Evolutionary conservation across 2,329 filamentous ascomycete genomes (phyloP).

Genomic region (Coleophoma eucalyptorum): DNA sequence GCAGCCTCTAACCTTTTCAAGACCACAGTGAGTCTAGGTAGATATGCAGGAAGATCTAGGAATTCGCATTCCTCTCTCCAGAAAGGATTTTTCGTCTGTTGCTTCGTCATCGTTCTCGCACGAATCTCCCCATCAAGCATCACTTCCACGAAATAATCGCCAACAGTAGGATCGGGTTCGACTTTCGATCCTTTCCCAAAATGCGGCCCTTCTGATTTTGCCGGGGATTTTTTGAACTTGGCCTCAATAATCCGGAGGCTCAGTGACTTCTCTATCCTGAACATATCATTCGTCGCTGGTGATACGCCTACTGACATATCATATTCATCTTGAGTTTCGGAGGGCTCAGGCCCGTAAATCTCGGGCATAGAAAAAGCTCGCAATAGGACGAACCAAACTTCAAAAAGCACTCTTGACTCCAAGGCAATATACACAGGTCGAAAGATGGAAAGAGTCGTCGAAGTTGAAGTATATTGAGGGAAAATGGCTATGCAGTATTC

Average conservation of each 20-base stretch:
- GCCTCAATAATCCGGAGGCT: conserved; percentile 57
- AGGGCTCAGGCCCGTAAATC: conserved; percentile 56
- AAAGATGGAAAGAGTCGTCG: conserved; percentile 70
- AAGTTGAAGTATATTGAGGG: conserved; percentile 78
- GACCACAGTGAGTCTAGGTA: conserved; percentile 67
- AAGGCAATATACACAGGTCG: conserved; percentile 87
- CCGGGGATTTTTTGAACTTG: conserved; percentile 37
- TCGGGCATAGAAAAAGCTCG: conserved; percentile 91
- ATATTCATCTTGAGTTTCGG: conserved; percentile 9
- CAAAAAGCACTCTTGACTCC: conserved; percentile 85
- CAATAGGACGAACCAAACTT: conserved; percentile 93
- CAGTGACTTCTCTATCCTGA: conserved; percentile 59
- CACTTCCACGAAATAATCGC: conserved; percentile 77
- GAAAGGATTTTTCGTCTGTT: conserved; percentile 69
- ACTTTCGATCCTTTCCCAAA: conserved; percentile 17
- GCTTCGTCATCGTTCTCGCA: conserved; percentile 69
- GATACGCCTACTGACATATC: conserved; percentile 8
- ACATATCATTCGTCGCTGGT: conserved; percentile 40
- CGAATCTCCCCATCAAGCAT: conserved; percentile 76
- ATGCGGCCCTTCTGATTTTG: conserved; percentile 25
- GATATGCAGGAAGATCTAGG: conserved; percentile 63
- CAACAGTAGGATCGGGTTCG: conserved; percentile 44
- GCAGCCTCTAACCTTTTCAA: conserved; percentile 59
- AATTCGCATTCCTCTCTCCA: conserved; percentile 84
- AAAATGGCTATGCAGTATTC: conserved; percentile 95